Percentiles rank a stretch among this genome's conserved stretches.
Conservation (phyloP, 768 basidiomycete genomes). For the Hortiboletus campestris region DNA sequence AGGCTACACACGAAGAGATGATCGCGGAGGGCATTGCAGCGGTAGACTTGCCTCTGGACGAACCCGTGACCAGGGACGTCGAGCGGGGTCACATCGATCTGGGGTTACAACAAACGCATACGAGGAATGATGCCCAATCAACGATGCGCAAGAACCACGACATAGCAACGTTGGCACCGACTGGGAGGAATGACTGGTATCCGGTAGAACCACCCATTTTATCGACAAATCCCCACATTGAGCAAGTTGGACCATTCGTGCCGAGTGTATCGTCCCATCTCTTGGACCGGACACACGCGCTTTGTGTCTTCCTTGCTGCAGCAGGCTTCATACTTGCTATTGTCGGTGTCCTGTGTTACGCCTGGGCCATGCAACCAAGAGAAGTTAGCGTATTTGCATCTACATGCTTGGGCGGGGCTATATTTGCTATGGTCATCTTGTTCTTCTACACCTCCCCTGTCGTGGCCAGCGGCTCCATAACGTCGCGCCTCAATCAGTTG, state of each 20-base stretch:
- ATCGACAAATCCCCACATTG: constrained; percentile 48
- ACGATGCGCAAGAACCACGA: not conserved
- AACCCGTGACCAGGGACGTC: constrained; percentile 6
- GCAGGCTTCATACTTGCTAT: constrained; percentile 38
- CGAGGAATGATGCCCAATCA: not conserved
- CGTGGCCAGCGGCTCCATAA: no score
- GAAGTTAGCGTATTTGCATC: constrained; percentile 35
- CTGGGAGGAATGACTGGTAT: not conserved
- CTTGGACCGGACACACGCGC: constrained; percentile 46
- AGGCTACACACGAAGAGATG: constrained; percentile 48
- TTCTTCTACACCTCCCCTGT: not conserved
- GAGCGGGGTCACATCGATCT: constrained; percentile 9
- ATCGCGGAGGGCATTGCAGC: constrained; percentile 34
- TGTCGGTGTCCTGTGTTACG: constrained; percentile 35
- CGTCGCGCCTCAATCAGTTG: no score
- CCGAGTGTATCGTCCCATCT: constrained; percentile 38
- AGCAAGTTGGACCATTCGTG: constrained; percentile 47
- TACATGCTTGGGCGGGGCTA: constrained; percentile 36
- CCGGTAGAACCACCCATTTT: constrained; percentile 32
- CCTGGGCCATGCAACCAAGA: constrained; percentile 27
- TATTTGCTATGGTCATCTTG: constrained; percentile 22
- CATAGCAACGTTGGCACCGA: not conserved
- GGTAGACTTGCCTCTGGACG: constrained; percentile 16
- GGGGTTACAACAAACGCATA: not conserved
- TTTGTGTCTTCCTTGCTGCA: constrained; percentile 44